Conservation (phyloP, 257 asterid species). For the Mentha longifolia region DNA sequence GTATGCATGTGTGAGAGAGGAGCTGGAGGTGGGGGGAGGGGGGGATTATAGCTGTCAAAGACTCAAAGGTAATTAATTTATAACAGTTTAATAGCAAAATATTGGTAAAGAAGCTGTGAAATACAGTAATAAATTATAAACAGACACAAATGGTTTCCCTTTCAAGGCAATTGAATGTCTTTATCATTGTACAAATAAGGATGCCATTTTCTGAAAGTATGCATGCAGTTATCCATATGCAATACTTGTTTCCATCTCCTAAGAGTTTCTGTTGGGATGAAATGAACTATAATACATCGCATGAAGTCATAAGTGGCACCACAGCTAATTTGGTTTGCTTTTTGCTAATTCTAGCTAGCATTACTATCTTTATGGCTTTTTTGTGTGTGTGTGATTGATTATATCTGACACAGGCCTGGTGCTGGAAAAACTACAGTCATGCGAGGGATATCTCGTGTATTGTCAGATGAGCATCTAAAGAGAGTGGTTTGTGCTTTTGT, state of each 20-base stretch:
- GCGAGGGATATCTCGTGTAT: conserved; percentile 71
- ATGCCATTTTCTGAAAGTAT: not conserved
- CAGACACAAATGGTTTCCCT: not conserved
- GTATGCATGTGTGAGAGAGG: too few species aligned
- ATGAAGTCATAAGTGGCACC: conserved; percentile 11
- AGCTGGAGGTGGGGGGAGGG: too few species aligned
- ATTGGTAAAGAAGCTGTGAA: not conserved
- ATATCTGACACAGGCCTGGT: conserved; percentile 69
- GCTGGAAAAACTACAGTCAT: conserved; percentile 79
- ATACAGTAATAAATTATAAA: not conserved
- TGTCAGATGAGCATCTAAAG: conserved; percentile 73
- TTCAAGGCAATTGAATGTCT: too few species aligned
- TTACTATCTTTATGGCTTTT: conserved; percentile 4
- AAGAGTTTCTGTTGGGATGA: not conserved
- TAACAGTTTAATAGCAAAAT: not conserved
- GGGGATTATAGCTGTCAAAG: too few species aligned
- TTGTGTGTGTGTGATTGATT: conserved; percentile 26
- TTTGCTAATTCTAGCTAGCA: not conserved
- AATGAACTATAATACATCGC: conserved; percentile 1
- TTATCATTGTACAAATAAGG: too few species aligned
- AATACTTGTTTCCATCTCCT: conserved; percentile 11
- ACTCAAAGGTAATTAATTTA: not conserved
- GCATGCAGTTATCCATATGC: not conserved
- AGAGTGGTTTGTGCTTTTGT: conserved; percentile 71
- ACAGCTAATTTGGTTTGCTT: conserved; percentile 3